Evolutionary conservation across 176 grass and related monocot genomes (phyloP).

Genomic region (Luzula sylvatica): DNA sequence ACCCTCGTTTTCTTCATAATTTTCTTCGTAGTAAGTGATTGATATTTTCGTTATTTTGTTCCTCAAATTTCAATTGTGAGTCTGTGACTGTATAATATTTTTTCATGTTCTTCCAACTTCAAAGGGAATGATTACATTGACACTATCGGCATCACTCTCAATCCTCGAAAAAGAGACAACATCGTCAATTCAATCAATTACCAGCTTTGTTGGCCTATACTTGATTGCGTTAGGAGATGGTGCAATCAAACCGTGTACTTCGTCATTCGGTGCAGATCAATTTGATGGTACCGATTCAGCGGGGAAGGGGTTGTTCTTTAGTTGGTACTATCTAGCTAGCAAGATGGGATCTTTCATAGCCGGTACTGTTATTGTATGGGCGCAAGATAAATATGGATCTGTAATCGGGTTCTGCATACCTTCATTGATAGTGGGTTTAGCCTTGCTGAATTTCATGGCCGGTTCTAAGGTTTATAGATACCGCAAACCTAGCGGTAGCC

Average conservation of each 20-base stretch:
- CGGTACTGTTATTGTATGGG: constrained; percentile 31
- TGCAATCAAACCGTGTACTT: constrained; percentile 31
- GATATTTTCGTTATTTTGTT: too few species aligned
- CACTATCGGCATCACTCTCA: constrained; percentile 26
- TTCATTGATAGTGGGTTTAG: constrained; percentile 27
- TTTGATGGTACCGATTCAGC: constrained; percentile 30
- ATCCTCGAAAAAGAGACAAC: neutral
- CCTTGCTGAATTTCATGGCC: constrained; percentile 22
- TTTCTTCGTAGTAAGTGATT: constrained; percentile 21
- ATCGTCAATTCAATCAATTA: neutral
- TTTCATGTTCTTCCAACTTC: neutral
- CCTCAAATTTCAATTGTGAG: too few species aligned
- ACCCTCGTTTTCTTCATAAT: constrained; percentile 14
- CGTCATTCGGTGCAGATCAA: constrained; percentile 48
- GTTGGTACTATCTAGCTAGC: constrained; percentile 35
- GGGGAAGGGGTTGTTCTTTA: constrained; percentile 40
- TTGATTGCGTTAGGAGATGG: constrained; percentile 29
- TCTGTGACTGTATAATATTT: neutral
- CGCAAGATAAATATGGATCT: constrained; percentile 41
- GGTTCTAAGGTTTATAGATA: constrained; percentile 37
- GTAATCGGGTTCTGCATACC: constrained; percentile 36
- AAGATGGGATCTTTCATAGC: constrained; percentile 27
- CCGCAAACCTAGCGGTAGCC: constrained; percentile 35
- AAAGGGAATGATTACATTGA: constrained; percentile 27
- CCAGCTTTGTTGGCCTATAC: constrained; percentile 32